Evolutionary conservation across 2,329 filamentous ascomycete species (phyloP).

Genomic region (Trichoderma citrinoviride): DNA sequence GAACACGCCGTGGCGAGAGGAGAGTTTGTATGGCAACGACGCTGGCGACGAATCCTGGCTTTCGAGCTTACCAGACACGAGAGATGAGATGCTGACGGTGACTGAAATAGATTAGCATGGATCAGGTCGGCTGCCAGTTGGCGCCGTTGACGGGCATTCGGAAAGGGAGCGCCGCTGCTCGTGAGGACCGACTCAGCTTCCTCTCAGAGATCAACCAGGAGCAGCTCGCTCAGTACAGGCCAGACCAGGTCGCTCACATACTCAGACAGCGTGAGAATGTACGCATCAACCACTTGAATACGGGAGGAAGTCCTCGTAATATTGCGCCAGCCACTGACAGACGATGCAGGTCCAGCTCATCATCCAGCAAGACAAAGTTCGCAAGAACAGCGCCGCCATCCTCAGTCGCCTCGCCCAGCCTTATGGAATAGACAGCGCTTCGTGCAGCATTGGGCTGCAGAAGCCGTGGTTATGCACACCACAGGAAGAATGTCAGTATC

Average conservation of each 20-base stretch:
- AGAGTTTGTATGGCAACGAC: conserved; percentile 22
- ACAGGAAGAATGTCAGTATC: conserved; percentile 49
- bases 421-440: conserved; percentile 23
- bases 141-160: conserved; percentile 36
- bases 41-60: not conserved
- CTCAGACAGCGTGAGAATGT: conserved; percentile 52
- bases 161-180: conserved; percentile 40
- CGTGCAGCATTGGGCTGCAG: conserved; percentile 26
- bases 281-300: conserved; percentile 29
- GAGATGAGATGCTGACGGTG: conserved; percentile 19
- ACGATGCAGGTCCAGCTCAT: conserved; percentile 33
- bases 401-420: conserved; percentile 24
- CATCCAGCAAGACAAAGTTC: conserved; percentile 33
- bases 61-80: not conserved
- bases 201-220: conserved; percentile 44
- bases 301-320: not conserved
- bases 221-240: conserved; percentile 45
- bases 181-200: conserved; percentile 45
- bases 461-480: conserved; percentile 41
- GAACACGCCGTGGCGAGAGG: conserved; percentile 32
- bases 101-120: conserved; percentile 33
- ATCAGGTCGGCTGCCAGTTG: conserved; percentile 37
- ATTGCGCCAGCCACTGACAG: not conserved
- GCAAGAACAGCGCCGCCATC: conserved; percentile 28
- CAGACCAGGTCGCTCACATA: conserved; percentile 47